These are phyloP conservation scores for Arthrocladium fulminans DNA, from an alignment of 2,329 filamentous ascomycete genomes.

Conservation along the genomic window DNA sequence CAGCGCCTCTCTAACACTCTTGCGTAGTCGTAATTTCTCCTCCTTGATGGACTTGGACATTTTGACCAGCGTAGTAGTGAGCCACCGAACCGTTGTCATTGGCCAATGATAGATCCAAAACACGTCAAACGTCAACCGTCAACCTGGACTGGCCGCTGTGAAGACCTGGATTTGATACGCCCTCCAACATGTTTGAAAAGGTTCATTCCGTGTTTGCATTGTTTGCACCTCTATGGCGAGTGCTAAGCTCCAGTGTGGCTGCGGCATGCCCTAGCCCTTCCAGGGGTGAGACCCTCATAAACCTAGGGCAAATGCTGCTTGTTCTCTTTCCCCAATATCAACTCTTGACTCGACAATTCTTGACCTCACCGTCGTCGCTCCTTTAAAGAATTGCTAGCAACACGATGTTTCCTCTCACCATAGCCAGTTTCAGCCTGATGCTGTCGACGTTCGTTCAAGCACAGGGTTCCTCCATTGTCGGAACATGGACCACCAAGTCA, in stretches of 20 bases:
- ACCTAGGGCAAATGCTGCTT: neutral
- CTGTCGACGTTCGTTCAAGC: slow-evolving; percentile 14
- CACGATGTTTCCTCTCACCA: neutral
- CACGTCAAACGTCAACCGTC: too few relatives aligned
- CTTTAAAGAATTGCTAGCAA: neutral
- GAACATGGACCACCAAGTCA: slow-evolving; percentile 65
- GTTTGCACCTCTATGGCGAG: neutral
- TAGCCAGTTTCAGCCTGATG: slow-evolving; percentile 10
- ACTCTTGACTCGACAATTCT: neutral
- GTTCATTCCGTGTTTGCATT: neutral
- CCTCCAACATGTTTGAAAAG: too few relatives aligned
- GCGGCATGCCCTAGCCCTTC: too few relatives aligned
- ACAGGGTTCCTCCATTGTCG: slow-evolving; percentile 43
- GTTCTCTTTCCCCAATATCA: neutral
- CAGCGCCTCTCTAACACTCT: slow-evolving; percentile 14
- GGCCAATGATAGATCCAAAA: neutral
- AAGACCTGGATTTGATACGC: too few relatives aligned
- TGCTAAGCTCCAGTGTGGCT: neutral
- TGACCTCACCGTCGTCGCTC: neutral
- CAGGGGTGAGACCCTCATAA: too few relatives aligned
- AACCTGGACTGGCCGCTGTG: too few relatives aligned
- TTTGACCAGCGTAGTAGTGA: neutral
- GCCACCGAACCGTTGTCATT: neutral
- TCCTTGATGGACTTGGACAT: slow-evolving; percentile 15
- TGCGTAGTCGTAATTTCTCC: slow-evolving; percentile 19